Evolutionary conservation across 2,329 filamentous ascomycete genomes (phyloP).

Genomic region (Fusarium zealandicum): DNA sequence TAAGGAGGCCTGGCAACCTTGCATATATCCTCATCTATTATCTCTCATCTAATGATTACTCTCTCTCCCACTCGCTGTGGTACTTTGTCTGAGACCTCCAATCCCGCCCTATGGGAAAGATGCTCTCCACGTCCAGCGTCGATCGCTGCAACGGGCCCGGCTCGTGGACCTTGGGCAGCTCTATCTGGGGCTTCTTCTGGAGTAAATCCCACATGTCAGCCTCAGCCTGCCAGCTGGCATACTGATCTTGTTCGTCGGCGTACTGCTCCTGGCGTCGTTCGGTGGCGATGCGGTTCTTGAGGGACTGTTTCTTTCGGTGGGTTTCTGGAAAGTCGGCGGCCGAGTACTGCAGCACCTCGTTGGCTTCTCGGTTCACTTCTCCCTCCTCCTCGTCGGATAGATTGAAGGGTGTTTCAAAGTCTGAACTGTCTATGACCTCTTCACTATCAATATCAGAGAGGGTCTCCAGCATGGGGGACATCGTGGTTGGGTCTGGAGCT

Average conservation of each 20-base stretch:
- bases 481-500: neutral
- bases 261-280: conserved; percentile 54
- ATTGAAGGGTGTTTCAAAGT: conserved; percentile 16
- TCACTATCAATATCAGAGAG: conserved; percentile 9
- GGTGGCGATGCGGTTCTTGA: conserved; percentile 49
- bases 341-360: conserved; percentile 53
- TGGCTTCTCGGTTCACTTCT: conserved; percentile 48
- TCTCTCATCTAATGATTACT: neutral
- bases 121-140: conserved; percentile 45
- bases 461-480: neutral
- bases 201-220: conserved; percentile 55
- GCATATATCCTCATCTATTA: neutral
- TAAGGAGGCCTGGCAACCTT: neutral
- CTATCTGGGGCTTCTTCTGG: conserved; percentile 48
- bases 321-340: conserved; percentile 51
- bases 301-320: conserved; percentile 45
- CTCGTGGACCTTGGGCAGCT: conserved; percentile 43
- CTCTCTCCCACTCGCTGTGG: conserved; percentile 54
- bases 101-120: conserved; percentile 47
- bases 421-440: conserved; percentile 24
- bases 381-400: conserved; percentile 40
- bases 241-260: conserved; percentile 53
- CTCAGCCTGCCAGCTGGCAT: conserved; percentile 52
- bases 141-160: conserved; percentile 41
- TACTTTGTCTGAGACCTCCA: conserved; percentile 52